These are phyloP conservation scores for Ophiostoma novo-ulmi DNA, from an alignment of 2,329 filamentous ascomycete species.

Conservation along the genomic window DNA sequence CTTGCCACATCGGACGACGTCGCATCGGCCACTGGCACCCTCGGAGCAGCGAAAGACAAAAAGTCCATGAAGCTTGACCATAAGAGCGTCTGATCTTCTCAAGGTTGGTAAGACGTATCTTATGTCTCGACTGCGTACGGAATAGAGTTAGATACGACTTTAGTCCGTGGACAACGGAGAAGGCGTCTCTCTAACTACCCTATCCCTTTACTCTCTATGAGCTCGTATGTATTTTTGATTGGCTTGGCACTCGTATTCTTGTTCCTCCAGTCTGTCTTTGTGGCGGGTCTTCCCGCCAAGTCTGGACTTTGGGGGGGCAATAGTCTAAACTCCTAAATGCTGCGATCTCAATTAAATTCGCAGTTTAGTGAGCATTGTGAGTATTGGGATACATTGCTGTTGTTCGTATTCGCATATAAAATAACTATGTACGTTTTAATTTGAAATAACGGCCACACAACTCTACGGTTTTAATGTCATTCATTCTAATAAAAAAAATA, in stretches of 20 bases:
- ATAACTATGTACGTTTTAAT: no score
- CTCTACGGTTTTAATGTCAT: no score
- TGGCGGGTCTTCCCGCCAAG: slow-evolving; percentile 15
- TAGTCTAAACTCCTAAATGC: no score
- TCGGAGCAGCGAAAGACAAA: background rate
- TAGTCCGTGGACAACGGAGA: background rate
- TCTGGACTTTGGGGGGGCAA: background rate
- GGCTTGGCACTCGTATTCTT: slow-evolving; percentile 15
- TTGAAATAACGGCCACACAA: no score
- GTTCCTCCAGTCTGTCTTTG: background rate
- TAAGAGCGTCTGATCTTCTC: background rate
- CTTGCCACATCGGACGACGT: background rate
- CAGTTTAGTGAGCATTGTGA: background rate
- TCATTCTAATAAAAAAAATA: no score
- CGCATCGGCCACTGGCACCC: background rate
- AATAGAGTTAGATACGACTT: background rate
- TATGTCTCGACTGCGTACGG: no score
- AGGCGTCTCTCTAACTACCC: background rate
- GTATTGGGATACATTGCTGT: no score
- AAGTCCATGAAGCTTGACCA: background rate
- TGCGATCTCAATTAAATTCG: background rate
- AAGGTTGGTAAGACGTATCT: background rate
- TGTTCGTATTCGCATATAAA: no score
- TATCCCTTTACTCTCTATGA: background rate
- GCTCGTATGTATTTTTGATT: background rate